phyloP scores from a whole-genome alignment of 2,329 filamentous ascomycete genomes.

The Trichophyton rubrum region DNA sequence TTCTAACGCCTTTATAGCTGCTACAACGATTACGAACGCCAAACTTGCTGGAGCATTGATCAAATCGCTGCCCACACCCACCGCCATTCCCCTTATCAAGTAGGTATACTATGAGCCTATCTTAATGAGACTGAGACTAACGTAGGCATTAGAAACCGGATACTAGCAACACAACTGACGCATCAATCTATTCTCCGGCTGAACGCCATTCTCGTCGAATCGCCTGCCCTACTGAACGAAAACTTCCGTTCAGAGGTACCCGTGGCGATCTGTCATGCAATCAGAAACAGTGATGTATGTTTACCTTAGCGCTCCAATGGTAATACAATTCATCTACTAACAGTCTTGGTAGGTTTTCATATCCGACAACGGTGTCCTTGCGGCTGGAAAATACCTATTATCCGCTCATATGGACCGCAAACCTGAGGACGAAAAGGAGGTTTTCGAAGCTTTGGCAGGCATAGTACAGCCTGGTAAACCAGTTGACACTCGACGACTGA shows the following conservation, averaged over 20 bases:
- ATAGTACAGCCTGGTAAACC: slow-evolving; percentile 67
- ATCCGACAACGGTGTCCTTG: slow-evolving; percentile 76
- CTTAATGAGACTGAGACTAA: slow-evolving; percentile 17
- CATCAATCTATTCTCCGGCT: slow-evolving; percentile 72
- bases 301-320: slow-evolving; percentile 7
- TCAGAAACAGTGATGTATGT: slow-evolving; percentile 62
- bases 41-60: slow-evolving; percentile 81
- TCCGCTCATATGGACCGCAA: slow-evolving; percentile 44
- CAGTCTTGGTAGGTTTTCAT: slow-evolving; percentile 52
- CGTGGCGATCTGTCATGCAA: slow-evolving; percentile 65
- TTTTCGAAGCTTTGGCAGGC: slow-evolving; percentile 66
- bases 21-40: slow-evolving; percentile 80
- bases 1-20: slow-evolving; percentile 28
- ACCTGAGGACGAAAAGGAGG: slow-evolving; percentile 63
- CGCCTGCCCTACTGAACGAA: slow-evolving; percentile 55
- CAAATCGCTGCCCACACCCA: slow-evolving; percentile 66
- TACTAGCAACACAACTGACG: slow-evolving; percentile 63
- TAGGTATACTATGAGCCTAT: slow-evolving; percentile 19
- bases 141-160: slow-evolving; percentile 51
- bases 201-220: slow-evolving; percentile 78
- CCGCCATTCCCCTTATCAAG: slow-evolving; percentile 49
- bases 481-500: slow-evolving; percentile 70
- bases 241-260: slow-evolving; percentile 62
- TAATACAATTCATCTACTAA: neutral
- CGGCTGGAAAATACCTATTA: slow-evolving; percentile 81